phyloP scores from a whole-genome alignment of 1,139 yeast species.

The Candida sp. region DNA sequence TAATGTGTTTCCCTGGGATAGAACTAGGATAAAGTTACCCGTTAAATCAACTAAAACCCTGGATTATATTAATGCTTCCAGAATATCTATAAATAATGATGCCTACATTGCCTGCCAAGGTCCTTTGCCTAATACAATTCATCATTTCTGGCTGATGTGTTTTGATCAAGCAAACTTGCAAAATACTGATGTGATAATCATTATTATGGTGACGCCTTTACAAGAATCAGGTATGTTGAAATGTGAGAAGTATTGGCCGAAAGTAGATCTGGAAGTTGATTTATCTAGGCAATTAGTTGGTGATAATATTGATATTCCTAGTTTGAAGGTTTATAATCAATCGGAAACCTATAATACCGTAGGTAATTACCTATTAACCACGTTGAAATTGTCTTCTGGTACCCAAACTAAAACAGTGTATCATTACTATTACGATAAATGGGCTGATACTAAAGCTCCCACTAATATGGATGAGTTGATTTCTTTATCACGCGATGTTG shows the following conservation, averaged over 20 bases:
- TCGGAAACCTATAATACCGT: conserved; percentile 14
- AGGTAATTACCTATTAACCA: conserved; percentile 27
- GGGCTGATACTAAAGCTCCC: conserved; percentile 59
- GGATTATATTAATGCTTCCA: conserved; percentile 45
- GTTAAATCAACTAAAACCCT: conserved; percentile 5
- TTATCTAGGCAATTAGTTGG: conserved; percentile 12
- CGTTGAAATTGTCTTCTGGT: conserved; percentile 19
- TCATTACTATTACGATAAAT: conserved; percentile 51
- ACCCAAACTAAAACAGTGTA: conserved; percentile 35
- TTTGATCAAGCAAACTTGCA: conserved; percentile 40
- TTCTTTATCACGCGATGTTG: conserved; percentile 22
- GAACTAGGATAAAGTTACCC: conserved; percentile 30
- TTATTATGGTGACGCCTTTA: conserved; percentile 88
- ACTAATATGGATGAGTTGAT: conserved; percentile 18
- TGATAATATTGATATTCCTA: conserved; percentile 24
- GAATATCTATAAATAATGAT: conserved; percentile 14
- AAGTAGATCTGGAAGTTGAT: conserved; percentile 15
- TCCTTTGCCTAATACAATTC: conserved; percentile 59
- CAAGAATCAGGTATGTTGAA: conserved; percentile 57
- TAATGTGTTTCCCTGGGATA: conserved; percentile 44
- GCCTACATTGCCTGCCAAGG: conserved; percentile 49
- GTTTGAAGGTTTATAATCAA: conserved; percentile 17
- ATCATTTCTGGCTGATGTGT: conserved; percentile 88
- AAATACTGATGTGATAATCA: conserved; percentile 42
- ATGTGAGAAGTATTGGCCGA: conserved; percentile 79